Evolutionary conservation across 768 basidiomycete genomes (phyloP), one percentile per base, ranked within the genome.

Genomic region (Pisolithus microcarpus): DNA sequence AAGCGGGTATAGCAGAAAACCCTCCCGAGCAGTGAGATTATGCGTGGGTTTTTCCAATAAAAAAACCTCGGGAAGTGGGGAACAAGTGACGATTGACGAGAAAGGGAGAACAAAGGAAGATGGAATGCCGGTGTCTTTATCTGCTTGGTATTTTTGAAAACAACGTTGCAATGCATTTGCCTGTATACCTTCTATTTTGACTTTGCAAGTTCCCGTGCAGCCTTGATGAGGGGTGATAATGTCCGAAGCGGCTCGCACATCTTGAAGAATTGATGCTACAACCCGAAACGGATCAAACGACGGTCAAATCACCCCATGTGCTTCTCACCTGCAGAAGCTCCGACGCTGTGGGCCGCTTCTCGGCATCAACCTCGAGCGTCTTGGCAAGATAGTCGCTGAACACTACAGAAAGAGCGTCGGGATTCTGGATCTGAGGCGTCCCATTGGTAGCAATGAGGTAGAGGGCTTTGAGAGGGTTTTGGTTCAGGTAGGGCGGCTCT

Each of bases 371-470:
- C 61, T 96, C 93, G 43, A 98, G 73, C 8, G 87, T 85, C 69
- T 87, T 84, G 4, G 84, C 77, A 39, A 99, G 74, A 61, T 96
- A 99, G 61, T 96, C 91, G 49, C 80, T 84, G 74, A 99, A 98
- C 15, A 87, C 76, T 0, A 81, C 61, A 3, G 84, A 87, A 31
- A 87, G 69, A 48, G 77, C 71, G 61, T 85, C 85, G 8, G 94
- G 94, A 67, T 96, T 97, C 49, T 91, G 87, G 58, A 99, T 92
- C 48, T 87, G 87, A 0, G 96, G 96, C 21, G 95, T 98, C 24
- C 96, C 95, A 59, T 97, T 97, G 8, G 95, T 99, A 2, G 95
- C 95, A 60, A 99, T 99, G 44, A 99, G 81, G 68, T 98, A 99
- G 40, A 99, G 72, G 2, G 96, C 96, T 67, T 96, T 97, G 48